Conservation (phyloP, 495 filamentous ascomycete species). For the Aspergillus leporis region DNA sequence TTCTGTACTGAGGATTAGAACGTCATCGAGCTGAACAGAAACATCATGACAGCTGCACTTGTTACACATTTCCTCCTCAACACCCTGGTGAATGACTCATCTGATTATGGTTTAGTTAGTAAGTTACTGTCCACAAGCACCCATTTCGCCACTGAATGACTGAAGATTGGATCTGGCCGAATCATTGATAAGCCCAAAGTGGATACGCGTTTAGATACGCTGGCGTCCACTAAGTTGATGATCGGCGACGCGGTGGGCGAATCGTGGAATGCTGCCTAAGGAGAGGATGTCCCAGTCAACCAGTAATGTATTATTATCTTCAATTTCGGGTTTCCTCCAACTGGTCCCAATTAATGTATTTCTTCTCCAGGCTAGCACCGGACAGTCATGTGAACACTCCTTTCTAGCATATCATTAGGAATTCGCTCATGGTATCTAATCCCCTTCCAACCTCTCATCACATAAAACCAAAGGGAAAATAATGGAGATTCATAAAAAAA, state of each 20-base stretch:
- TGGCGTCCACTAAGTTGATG: slow-evolving; percentile 5
- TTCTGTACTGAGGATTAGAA: too few species aligned
- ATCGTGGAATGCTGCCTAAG: slow-evolving; percentile 1
- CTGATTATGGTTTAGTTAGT: neutral
- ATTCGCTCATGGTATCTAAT: neutral
- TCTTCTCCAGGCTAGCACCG: neutral
- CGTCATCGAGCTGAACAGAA: too few species aligned
- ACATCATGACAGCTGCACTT: neutral
- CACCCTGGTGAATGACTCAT: neutral
- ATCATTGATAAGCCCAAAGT: slow-evolving; percentile 4
- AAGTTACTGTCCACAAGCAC: neutral
- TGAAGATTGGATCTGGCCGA: slow-evolving; percentile 6
- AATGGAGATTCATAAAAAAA: neutral
- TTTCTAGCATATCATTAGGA: neutral
- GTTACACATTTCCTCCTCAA: neutral
- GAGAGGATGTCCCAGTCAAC: neutral
- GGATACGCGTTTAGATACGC: slow-evolving; percentile 5
- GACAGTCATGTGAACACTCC: neutral
- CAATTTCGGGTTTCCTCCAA: neutral
- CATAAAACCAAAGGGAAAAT: neutral
- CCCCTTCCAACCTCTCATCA: neutral
- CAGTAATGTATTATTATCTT: slow-evolving; percentile 4
- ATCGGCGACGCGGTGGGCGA: slow-evolving; percentile 6
- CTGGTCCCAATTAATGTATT: too few species aligned
- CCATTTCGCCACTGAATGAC: neutral